Evolutionary conservation across 139 green algal species (phyloP), one percentile per base, ranked within the genome.

Genomic region (Marvania coccoides): DNA sequence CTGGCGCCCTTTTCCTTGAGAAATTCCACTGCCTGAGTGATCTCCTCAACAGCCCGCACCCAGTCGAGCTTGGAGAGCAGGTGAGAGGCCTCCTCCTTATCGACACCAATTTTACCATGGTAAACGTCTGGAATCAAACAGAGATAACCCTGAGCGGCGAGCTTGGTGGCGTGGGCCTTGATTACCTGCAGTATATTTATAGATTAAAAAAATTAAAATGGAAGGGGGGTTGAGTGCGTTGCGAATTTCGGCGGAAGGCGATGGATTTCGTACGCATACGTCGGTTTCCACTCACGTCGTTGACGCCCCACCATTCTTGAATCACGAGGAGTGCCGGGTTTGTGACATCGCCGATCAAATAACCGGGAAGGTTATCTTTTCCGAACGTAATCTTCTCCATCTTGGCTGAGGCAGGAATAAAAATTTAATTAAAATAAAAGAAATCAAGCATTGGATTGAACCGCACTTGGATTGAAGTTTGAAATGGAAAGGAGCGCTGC

Each of bases 91-190:
- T 90, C 84, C 51, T 90, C 84, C 7, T 73, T 71, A 56, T 85
- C 77, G 31, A 91, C 69, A 0, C 85, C 85, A 39, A 91, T 61
- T 57, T 81, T 85, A 19, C 82, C 85, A 40, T 88, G 82, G 74
- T 91, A 91, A 10, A 91, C 62, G 67, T 91, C 85, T 33, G 83
- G 83, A 33, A 90, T 68, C 14, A 80, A 28, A n/a, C 54, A 67
- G 6, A 67, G 67, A 38, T 65, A 66, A 15, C 47, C 47, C 13
- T 45, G n/a, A 19, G 24, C 8, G 19, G 19, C 30, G 13, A 67
- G 45, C n/a, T 29, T 36, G 10, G 33, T 30, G 10, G 62, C 63
- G 14, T 39, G 39, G 5, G 37, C 33, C 28, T 60, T 63, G 12
- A 58, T 23, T 8, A 48, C 31, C 36, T 5, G 5, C 59, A 29